These are phyloP conservation scores for Cymbopogon citratus DNA, from an alignment of 176 grass and related monocot genomes.

Conservation along the genomic window DNA sequence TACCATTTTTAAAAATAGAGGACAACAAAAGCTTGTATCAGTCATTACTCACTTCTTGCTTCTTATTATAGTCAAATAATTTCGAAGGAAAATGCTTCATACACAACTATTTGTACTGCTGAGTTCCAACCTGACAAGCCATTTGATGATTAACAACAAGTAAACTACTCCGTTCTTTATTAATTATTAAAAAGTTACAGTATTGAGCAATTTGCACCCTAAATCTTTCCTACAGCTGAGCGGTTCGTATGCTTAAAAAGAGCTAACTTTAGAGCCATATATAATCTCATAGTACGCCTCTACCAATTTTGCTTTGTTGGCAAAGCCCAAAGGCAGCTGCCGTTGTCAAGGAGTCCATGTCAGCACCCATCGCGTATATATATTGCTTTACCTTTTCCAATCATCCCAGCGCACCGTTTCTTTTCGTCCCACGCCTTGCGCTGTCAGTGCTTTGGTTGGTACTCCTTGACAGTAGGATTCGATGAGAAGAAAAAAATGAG, in stretches of 20 bases:
- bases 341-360: not conserved
- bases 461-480: not conserved
- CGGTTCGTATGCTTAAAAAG: not conserved
- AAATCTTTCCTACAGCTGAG: not conserved
- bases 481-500: conserved; percentile 3
- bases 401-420: not conserved
- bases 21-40: too few relatives aligned
- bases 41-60: too few relatives aligned
- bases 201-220: not conserved
- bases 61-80: too few relatives aligned
- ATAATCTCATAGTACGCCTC: not conserved
- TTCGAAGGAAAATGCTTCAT: too few relatives aligned
- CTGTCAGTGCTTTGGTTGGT: conserved; percentile 4
- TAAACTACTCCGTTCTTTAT: too few relatives aligned
- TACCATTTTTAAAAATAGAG: too few relatives aligned
- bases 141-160: too few relatives aligned
- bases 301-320: not conserved
- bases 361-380: not conserved
- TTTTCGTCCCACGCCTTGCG: not conserved
- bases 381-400: not conserved
- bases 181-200: too few relatives aligned
- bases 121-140: too few relatives aligned
- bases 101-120: too few relatives aligned
- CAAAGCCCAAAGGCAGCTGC: not conserved
- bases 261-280: not conserved